Conservation (phyloP, 495 filamentous ascomycete species). For the Tuber umbilicatum region DNA sequence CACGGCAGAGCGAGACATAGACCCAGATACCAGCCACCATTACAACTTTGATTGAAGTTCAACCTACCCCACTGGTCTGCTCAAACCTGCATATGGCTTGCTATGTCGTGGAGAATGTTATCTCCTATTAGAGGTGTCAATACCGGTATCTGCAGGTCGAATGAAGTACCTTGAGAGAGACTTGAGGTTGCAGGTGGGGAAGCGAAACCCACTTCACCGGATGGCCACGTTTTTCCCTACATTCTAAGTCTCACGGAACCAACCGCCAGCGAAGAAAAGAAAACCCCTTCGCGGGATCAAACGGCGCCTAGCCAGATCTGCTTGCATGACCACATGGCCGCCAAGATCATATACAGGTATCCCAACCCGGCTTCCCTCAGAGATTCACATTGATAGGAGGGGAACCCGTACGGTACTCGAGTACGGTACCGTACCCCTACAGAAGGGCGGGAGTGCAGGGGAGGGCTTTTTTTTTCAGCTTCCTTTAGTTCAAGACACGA, state of each 20-base stretch:
- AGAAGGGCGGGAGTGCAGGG: background rate
- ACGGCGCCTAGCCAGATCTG: background rate
- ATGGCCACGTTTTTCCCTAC: background rate
- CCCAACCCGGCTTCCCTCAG: background rate
- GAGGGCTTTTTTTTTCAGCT: background rate
- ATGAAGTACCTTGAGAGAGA: background rate
- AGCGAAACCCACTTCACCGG: background rate
- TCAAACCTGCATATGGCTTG: background rate
- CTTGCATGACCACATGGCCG: constrained; percentile 4
- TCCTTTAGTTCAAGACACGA: background rate
- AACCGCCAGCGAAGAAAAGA: background rate
- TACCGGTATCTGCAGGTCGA: background rate
- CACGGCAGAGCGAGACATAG: background rate
- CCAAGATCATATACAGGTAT: background rate
- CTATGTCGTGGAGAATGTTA: background rate
- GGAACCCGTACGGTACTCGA: background rate
- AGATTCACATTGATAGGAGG: background rate
- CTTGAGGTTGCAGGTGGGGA: background rate
- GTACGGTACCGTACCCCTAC: background rate
- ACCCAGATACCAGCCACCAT: background rate
- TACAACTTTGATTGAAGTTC: background rate
- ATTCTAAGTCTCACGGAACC: background rate
- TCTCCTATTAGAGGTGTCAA: background rate
- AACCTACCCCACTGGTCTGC: background rate
- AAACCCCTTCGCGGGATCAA: background rate